phyloP scores from a whole-genome alignment of 2,329 filamentous ascomycete species.

The Pseudopyricularia cyperi region DNA sequence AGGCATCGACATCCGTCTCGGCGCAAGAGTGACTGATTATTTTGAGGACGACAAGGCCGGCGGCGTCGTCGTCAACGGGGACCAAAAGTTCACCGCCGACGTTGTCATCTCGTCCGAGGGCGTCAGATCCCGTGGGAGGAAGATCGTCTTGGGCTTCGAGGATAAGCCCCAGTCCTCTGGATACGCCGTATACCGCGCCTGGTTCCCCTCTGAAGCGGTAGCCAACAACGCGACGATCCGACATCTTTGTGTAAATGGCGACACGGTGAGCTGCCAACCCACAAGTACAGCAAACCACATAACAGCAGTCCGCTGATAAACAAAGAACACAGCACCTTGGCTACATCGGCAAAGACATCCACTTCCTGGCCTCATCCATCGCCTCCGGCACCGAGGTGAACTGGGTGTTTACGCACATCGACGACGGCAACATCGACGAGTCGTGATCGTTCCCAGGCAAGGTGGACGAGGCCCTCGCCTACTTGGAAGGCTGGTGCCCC shows the following conservation, averaged over 20 bases:
- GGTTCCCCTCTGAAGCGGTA: slow-evolving; percentile 29
- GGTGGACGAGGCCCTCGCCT: slow-evolving; percentile 26
- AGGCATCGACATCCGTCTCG: slow-evolving; percentile 34
- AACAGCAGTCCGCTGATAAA: background rate
- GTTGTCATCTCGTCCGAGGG: slow-evolving; percentile 33
- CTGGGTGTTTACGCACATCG: slow-evolving; percentile 37
- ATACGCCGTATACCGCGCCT: slow-evolving; percentile 31
- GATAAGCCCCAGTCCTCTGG: slow-evolving; percentile 27
- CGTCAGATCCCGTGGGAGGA: slow-evolving; percentile 30
- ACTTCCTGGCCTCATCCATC: slow-evolving; percentile 37
- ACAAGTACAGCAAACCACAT: background rate
- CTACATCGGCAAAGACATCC: slow-evolving; percentile 37
- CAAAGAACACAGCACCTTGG: slow-evolving; percentile 24
- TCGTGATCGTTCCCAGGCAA: slow-evolving; percentile 30
- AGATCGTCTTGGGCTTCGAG: slow-evolving; percentile 29
- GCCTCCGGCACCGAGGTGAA: slow-evolving; percentile 37
- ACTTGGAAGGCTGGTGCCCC: slow-evolving; percentile 26
- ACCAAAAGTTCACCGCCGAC: slow-evolving; percentile 22
- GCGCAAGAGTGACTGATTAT: slow-evolving; percentile 30
- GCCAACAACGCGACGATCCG: slow-evolving; percentile 28
- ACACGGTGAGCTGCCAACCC: slow-evolving; percentile 15
- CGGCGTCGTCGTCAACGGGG: slow-evolving; percentile 28
- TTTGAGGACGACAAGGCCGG: slow-evolving; percentile 28
- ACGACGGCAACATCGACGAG: slow-evolving; percentile 31
- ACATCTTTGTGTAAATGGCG: slow-evolving; percentile 31